These are phyloP conservation scores for Scytalidium sp. DNA, from an alignment of 2,329 filamentous ascomycete genomes.

Conservation along the genomic window DNA sequence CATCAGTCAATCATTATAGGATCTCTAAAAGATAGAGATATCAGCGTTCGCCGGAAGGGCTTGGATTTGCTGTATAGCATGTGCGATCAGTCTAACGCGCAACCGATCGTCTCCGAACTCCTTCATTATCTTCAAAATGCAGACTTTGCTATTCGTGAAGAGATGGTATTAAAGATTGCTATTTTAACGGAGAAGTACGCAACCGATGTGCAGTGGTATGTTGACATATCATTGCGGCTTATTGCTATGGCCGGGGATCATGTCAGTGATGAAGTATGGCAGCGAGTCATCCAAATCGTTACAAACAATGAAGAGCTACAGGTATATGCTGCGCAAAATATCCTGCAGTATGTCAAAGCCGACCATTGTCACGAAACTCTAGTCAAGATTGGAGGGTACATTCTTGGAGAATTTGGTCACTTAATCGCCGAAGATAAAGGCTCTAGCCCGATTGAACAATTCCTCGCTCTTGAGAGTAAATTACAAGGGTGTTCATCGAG, in stretches of 20 bases:
- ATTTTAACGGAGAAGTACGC: slow-evolving; percentile 98
- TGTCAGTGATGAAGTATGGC: slow-evolving; percentile 98
- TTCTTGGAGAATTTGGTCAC: slow-evolving; percentile 95
- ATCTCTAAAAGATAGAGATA: slow-evolving; percentile 91
- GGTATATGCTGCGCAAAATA: slow-evolving; percentile 92
- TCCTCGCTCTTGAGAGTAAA: slow-evolving; percentile 87
- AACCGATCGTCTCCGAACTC: slow-evolving; percentile 89
- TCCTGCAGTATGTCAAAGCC: slow-evolving; percentile 85
- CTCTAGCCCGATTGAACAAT: slow-evolving; percentile 96
- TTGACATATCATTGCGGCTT: slow-evolving; percentile 91
- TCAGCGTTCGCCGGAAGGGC: slow-evolving; percentile 93
- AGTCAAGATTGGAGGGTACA: slow-evolving; percentile 95
- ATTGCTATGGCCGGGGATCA: slow-evolving; percentile 97
- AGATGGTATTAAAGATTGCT: slow-evolving; percentile 99
- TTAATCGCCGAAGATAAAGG: slow-evolving; percentile 88
- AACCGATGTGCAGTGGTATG: slow-evolving; percentile 98
- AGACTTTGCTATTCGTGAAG: slow-evolving; percentile 95
- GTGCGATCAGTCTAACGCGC: slow-evolving; percentile 95
- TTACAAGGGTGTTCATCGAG: slow-evolving; percentile 84
- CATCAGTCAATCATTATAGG: slow-evolving; percentile 96
- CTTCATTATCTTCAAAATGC: slow-evolving; percentile 93
- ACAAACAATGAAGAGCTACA: slow-evolving; percentile 99
- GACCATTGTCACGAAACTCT: slow-evolving; percentile 95
- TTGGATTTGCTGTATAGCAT: slow-evolving; percentile 98
- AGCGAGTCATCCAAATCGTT: slow-evolving; percentile 96